Base-by-base conservation (phyloP, 2,329 filamentous ascomycete species). In the Trichoderma guizhouense region DNA sequence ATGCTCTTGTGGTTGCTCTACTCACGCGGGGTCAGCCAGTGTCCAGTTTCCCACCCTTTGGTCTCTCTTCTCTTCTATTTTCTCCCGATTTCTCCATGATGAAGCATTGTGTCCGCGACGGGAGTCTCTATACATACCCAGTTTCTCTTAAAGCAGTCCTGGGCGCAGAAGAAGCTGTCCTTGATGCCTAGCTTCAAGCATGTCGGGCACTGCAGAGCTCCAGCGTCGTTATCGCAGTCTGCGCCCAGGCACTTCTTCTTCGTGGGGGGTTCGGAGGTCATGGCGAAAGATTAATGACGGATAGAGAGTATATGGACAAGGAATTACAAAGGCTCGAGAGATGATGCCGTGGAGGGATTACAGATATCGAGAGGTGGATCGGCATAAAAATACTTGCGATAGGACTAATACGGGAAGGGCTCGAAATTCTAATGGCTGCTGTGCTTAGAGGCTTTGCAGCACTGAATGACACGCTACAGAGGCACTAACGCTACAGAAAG, bases 91-190 rank as follows among this genome's bases (percentile, higher is more conserved):
- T 39, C 6, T 24, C 53, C 34, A 39, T 18, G 14, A 11, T 18
- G 4, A 34, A 28, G 30, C 43, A 7, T 15, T 47, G 26, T 39
- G 26, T n/a, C 21, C 9, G n/a, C 2, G 9, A 24, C 6, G 12
- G 7, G 12, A 9, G 7, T 26, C 15, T 21, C 18, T 9, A 21
- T 62, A 62, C 66, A 77, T 90, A 98, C 96, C 96, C 96, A 99
- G 86, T 94, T 99, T 82, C 91, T 92, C 87, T 98, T 98, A 85
- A 99, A 99, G 86, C 96, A 99, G 77, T 98, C 96, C 82, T 99
- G 96, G 32, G 94, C 94, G 86, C 96, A 99, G 85, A 98, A 99
- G 84, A 91, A 98, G 84, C 94, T 97, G 79, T 96, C 93, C 80
- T 95, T 90, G 77, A 91, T 91, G 69, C 92, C 93, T 58, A 95